Conservation (phyloP, 306 rosid genomes). For the Rosa rugosa region DNA sequence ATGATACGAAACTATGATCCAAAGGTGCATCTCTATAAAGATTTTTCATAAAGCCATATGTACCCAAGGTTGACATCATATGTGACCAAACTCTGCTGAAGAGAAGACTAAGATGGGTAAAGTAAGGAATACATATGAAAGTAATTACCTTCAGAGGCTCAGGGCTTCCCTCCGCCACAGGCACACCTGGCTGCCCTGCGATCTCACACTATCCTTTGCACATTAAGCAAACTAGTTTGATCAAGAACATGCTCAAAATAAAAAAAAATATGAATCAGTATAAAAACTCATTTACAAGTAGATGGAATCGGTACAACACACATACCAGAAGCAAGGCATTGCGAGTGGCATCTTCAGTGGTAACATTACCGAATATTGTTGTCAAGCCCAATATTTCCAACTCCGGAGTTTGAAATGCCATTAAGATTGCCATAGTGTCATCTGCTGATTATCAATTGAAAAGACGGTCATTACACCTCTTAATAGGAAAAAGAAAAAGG, state of each 20-base stretch:
- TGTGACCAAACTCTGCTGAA: neutral
- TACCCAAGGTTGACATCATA: constrained; percentile 9
- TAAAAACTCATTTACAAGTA: neutral
- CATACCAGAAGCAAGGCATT: constrained; percentile 94
- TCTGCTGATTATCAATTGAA: constrained; percentile 42
- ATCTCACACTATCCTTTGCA: constrained; percentile 99
- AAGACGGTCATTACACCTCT: neutral
- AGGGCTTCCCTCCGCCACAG: constrained; percentile 81
- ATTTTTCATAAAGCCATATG: neutral
- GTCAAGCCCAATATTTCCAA: constrained; percentile 82
- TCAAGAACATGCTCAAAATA: constrained; percentile 43
- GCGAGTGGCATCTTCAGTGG: constrained; percentile 62
- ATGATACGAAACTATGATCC: neutral
- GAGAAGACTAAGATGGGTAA: neutral
- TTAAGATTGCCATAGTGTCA: constrained; percentile 84
- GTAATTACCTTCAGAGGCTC: constrained; percentile 79
- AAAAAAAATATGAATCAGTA: neutral
- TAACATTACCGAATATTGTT: constrained; percentile 72
- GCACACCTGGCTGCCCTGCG: constrained; percentile 67
- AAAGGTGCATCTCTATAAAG: neutral
- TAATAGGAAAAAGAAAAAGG: neutral
- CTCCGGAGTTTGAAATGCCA: constrained; percentile 82
- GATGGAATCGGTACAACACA: constrained; percentile 20
- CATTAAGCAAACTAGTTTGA: constrained; percentile 44
- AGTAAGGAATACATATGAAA: constrained; percentile 16